Base-by-base conservation (phyloP, 2,329 filamentous ascomycete species). In the Thielaviopsis ethacetica region DNA sequence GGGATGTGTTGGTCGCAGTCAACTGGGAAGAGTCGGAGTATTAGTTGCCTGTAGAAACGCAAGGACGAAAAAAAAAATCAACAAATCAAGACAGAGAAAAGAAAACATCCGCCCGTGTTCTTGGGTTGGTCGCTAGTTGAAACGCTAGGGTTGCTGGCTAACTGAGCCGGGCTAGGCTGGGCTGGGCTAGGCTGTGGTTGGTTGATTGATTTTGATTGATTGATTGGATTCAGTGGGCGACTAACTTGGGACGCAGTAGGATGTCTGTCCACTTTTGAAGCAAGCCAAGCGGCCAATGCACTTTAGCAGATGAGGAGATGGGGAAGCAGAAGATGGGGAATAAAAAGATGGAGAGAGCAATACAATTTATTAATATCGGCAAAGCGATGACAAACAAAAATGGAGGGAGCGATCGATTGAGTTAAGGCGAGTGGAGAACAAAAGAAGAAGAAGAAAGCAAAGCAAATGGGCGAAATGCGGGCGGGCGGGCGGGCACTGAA, bases 381-480 rank as follows among this genome's bases (percentile, higher is more conserved):
- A 56, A 38, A 50, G 41, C 24, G 49, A 56, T 30, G 54, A 56
- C 41, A n/a, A 24, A 30, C 41, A 54, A 24, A 27, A 54, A 53
- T 54, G 7, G 13, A 34, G 26, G 15, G 52, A 53, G n/a, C 52
- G 49, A 54, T 24, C 49, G 53, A n/a, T 34, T 30, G 44, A 54
- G 41, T 13, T 22, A 4, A 12, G 47, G 26, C 9, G 26, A 9
- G 9, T 4, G 53, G 53, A 56, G 24, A 51, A 59, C 47, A 51
- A 17, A 55, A 49, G 26, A 41, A 54, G 54, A 53, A 54, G 57
- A 50, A 44, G 55, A 55, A 58, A 52, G 38, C n/a, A 44, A 30
- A 24, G 19, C 22, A 59, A 59, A 54, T 49, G 53, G 30, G 34
- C 15, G 34, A 17, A 41, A 41, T 6, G 34, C 34, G 15, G 34